phyloP scores from a whole-genome alignment of 495 filamentous ascomycete genomes.

The Hypoxylon intermedium region DNA sequence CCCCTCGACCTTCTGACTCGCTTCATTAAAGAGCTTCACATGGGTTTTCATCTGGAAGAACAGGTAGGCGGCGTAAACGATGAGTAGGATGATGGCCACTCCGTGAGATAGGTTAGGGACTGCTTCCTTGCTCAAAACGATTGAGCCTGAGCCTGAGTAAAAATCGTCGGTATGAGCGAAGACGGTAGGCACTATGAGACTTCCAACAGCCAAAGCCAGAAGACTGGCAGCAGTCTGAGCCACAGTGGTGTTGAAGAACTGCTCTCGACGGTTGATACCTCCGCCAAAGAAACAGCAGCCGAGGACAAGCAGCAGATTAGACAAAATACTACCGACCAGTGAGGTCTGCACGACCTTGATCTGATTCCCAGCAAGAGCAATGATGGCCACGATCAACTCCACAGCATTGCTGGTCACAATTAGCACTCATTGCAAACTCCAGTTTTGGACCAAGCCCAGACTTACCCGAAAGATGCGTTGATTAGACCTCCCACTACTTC shows the following conservation, averaged over 20 bases:
- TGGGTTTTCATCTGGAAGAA: conserved; percentile 86
- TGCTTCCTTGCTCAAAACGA: conserved; percentile 38
- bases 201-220: conserved; percentile 77
- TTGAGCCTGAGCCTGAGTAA: conserved; percentile 20
- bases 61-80: conserved; percentile 79
- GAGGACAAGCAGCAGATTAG: conserved; percentile 88
- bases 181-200: conserved; percentile 87
- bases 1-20: conserved; percentile 69
- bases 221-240: conserved; percentile 88
- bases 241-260: conserved; percentile 92
- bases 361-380: conserved; percentile 75
- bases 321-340: conserved; percentile 87
- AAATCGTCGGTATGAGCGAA: conserved; percentile 64
- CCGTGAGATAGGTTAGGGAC: conserved; percentile 72
- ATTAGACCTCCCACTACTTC: conserved; percentile 86
- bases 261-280: conserved; percentile 77
- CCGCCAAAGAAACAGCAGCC: conserved; percentile 95
- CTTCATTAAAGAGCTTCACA: conserved; percentile 72
- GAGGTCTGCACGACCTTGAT: conserved; percentile 92
- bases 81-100: conserved; percentile 74
- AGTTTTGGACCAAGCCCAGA: conserved; percentile 22
- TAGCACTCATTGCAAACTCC: conserved; percentile 13
- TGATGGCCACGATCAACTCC: conserved; percentile 88
- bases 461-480: conserved; percentile 87
- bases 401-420: conserved; percentile 73